Percentiles rank a stretch among this genome's conserved stretches.
These are phyloP conservation scores for Helotiales sp. DNA, from an alignment of 2,329 filamentous ascomycete genomes.

Conservation along the genomic window DNA sequence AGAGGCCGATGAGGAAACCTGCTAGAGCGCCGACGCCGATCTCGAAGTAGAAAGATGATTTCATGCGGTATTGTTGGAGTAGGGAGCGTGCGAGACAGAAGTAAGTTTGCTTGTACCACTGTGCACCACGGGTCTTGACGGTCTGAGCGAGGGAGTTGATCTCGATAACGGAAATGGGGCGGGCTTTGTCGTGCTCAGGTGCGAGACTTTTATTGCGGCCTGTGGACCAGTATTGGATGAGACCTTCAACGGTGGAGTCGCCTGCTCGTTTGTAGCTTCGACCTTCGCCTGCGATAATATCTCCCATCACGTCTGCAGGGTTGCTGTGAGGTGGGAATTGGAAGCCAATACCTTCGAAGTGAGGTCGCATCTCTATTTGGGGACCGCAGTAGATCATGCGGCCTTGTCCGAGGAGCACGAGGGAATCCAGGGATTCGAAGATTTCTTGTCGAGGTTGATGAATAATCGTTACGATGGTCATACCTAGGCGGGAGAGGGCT, in stretches of 20 bases:
- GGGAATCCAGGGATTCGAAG: constrained; percentile 63
- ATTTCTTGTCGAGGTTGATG: constrained; percentile 60
- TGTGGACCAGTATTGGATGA: constrained; percentile 55
- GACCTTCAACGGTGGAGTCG: constrained; percentile 53
- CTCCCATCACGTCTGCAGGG: constrained; percentile 62
- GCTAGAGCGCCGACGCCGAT: constrained; percentile 57
- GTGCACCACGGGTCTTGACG: constrained; percentile 56
- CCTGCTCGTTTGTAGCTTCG: constrained; percentile 53
- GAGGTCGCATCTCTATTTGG: constrained; percentile 49
- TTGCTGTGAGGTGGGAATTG: constrained; percentile 56
- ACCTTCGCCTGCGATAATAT: constrained; percentile 64
- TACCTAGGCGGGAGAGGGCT: constrained; percentile 60
- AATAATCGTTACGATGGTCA: constrained; percentile 60
- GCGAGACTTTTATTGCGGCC: constrained; percentile 33
- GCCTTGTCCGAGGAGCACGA: constrained; percentile 66
- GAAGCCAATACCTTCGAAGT: constrained; percentile 60
- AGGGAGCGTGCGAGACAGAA: constrained; percentile 58
- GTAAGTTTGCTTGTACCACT: constrained; percentile 54
- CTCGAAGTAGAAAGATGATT: constrained; percentile 58
- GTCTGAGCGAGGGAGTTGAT: constrained; percentile 50
- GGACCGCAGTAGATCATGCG: constrained; percentile 60
- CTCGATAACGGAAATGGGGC: constrained; percentile 45
- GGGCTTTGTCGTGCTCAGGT: constrained; percentile 31
- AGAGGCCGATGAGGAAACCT: constrained; percentile 59
- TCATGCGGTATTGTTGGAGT: constrained; percentile 60